Evolutionary conservation across 345 rosid genomes (phyloP).

Genomic region (Diplotaxis tenuifolia): DNA sequence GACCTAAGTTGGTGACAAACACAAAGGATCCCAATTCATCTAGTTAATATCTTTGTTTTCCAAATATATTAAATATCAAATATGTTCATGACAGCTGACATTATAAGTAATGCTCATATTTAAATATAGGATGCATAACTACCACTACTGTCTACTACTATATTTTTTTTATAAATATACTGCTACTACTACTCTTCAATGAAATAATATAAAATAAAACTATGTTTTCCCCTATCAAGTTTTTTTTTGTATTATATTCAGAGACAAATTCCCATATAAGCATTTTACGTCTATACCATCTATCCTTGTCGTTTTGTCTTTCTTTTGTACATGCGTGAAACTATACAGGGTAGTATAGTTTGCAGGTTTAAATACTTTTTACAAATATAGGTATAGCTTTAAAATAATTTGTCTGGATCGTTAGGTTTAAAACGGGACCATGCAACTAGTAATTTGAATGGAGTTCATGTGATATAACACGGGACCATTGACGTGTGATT

Average conservation of each 20-base stretch:
- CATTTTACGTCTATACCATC: conserved; percentile 5
- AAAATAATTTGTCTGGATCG: neutral
- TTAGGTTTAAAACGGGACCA: conserved; percentile 23
- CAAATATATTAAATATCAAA: neutral
- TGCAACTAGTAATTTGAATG: neutral
- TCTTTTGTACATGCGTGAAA: conserved; percentile 15
- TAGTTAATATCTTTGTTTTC: neutral
- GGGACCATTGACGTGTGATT: conserved; percentile 31
- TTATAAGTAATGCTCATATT: neutral
- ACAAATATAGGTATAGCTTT: neutral
- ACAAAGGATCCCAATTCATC: neutral
- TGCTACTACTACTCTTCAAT: too few species aligned
- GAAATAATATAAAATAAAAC: neutral
- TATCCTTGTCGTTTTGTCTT: conserved; percentile 21
- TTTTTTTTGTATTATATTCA: neutral
- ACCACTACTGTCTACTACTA: neutral
- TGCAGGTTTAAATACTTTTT: neutral
- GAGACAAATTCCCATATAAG: neutral
- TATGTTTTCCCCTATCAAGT: neutral
- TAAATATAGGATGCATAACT: neutral
- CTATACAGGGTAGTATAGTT: neutral
- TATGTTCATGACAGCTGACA: neutral
- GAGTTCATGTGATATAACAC: conserved; percentile 8
- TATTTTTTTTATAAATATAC: too few species aligned
- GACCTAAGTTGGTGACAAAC: neutral